These are phyloP conservation scores for Xenoacremonium recifei DNA, from an alignment of 2,329 filamentous ascomycete species.

Conservation along the genomic window DNA sequence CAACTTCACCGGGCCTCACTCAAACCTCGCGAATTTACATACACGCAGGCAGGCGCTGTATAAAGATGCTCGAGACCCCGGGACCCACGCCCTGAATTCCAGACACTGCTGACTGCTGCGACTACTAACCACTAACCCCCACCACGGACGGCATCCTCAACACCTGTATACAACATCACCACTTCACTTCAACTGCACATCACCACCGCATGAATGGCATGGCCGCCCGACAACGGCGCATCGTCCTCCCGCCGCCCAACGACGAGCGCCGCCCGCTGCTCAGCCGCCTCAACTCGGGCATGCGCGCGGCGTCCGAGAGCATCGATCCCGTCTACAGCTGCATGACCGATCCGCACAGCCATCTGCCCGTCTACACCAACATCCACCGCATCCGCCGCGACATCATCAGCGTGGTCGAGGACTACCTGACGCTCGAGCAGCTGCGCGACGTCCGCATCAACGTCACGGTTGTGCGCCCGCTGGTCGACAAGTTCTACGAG, in stretches of 20 bases:
- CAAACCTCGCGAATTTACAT: too few relatives aligned
- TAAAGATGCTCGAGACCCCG: too few relatives aligned
- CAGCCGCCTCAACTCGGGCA: constrained; percentile 29
- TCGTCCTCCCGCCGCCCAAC: constrained; percentile 27
- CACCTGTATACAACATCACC: too few relatives aligned
- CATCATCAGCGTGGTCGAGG: constrained; percentile 61
- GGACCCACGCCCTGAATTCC: too few relatives aligned
- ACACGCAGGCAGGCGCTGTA: too few relatives aligned
- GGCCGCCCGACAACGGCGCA: constrained; percentile 27
- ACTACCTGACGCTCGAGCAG: constrained; percentile 68
- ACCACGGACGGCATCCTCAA: too few relatives aligned
- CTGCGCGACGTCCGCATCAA: constrained; percentile 80
- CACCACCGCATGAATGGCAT: constrained; percentile 7
- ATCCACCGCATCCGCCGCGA: constrained; percentile 71
- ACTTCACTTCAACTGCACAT: too few relatives aligned
- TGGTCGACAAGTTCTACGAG: constrained; percentile 82
- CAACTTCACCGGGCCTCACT: background rate
- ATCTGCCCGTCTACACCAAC: constrained; percentile 72
- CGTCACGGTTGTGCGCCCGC: constrained; percentile 71
- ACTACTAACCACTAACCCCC: too few relatives aligned
- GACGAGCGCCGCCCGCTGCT: constrained; percentile 37
- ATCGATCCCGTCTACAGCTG: constrained; percentile 48
- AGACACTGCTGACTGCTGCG: too few relatives aligned
- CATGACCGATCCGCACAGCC: constrained; percentile 55
- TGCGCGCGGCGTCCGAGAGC: constrained; percentile 17